Conservation (phyloP, 2,329 filamentous ascomycete genomes). For the Tothia fuscella region DNA sequence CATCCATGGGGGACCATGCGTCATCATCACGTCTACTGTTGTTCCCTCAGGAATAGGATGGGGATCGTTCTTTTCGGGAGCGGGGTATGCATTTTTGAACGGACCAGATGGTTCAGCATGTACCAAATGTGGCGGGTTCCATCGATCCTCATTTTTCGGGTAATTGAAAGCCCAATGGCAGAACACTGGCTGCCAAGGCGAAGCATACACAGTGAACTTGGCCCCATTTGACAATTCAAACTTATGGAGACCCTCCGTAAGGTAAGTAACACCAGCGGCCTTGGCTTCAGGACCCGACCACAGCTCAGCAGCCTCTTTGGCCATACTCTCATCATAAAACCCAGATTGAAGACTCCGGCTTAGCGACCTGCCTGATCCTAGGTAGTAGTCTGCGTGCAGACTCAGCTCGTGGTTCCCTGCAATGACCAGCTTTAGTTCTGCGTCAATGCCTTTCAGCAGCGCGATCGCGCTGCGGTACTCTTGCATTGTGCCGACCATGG, state of each 20-base stretch:
- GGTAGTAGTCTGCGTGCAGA: constrained; percentile 40
- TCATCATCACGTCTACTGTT: constrained; percentile 44
- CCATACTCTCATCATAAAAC: constrained; percentile 15
- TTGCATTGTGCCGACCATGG: constrained; percentile 33
- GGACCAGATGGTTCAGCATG: background rate
- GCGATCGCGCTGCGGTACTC: constrained; percentile 38
- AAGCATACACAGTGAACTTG: constrained; percentile 40
- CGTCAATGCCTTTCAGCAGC: constrained; percentile 37
- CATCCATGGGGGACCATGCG: constrained; percentile 45
- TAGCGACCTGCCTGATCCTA: constrained; percentile 15
- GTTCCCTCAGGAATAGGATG: constrained; percentile 34
- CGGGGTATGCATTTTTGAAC: constrained; percentile 15
- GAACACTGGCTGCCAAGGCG: constrained; percentile 45
- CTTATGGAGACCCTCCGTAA: constrained; percentile 41
- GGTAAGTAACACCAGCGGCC: constrained; percentile 37
- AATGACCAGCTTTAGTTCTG: constrained; percentile 49
- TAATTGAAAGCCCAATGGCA: constrained; percentile 46
- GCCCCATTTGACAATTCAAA: constrained; percentile 40
- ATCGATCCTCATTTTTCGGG: constrained; percentile 37
- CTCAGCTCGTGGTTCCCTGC: constrained; percentile 52
- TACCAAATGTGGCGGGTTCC: constrained; percentile 26
- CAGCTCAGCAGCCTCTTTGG: constrained; percentile 28
- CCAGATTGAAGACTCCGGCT: constrained; percentile 18
- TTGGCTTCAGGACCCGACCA: constrained; percentile 35
- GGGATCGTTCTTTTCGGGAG: constrained; percentile 20